Base-by-base conservation (phyloP, 1,284 basidiomycete species). In the Neonothopanus nambi region DNA sequence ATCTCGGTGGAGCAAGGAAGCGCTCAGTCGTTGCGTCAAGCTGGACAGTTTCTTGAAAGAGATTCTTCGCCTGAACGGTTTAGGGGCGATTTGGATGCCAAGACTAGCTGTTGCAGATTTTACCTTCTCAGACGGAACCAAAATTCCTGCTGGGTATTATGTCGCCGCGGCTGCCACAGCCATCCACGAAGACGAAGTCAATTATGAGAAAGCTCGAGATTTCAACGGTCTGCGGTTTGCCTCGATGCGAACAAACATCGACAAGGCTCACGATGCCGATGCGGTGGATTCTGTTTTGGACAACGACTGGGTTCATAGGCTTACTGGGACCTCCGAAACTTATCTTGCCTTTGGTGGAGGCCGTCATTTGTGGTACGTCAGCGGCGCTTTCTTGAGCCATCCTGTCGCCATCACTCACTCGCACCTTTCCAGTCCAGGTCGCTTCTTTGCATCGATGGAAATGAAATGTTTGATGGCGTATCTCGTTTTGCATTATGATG, bases 1-100 rank as follows among this genome's bases (percentile, higher is more conserved):
- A 12, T 39, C 28, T 3, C 40, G 24, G 4, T 78, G 75, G 75
- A 65, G 69, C n/a, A 71, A 68, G 52, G 64, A 63, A 39, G 65
- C 69, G 4, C 63, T 77, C 44, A 57, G 13, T 59, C 59, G 61
- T 51, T 75, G 65, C 57, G 57, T 57, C 20, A 71, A 68, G 53
- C 61, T 74, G 48, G 75, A 77, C 52, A 75, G 73, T 52, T 76
- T 76, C 57, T 51, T 76, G 50, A 74, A 69, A 52, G 74, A 77
- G 57, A 67, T 66, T 8, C 65, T 69, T 55, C 66, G 74, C 37
- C 23, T 76, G 12, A 70, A 63, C 7, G 64, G 65, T 17, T 46
- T 68, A 57, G 69, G 55, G 3, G 65, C 65, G 36, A 30, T 60
- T 26, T 63, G 38, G 46, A 55, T 59, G 28, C 46, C 49, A 36